A percentile compares a stretch with the other conserved stretches of the same genome.
Conservation (phyloP, 257 asterid species). For the Gynochthodes officinalis region DNA sequence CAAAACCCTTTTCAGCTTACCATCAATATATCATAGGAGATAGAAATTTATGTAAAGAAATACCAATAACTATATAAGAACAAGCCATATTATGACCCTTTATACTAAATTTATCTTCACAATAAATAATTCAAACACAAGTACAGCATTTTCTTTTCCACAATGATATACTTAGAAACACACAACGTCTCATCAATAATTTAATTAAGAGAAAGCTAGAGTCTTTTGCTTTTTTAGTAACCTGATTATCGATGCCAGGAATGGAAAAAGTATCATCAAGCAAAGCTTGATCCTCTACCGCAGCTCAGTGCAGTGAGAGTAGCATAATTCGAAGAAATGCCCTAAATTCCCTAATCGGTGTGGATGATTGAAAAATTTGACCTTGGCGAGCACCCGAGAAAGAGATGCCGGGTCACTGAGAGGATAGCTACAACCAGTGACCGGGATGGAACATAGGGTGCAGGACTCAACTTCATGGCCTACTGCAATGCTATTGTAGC, state of each 20-base stretch:
- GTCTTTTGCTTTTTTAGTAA: not conserved
- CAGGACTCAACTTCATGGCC: too few relatives aligned
- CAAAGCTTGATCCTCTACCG: slow-evolving; percentile 3
- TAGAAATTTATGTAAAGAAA: too few relatives aligned
- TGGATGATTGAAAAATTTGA: too few relatives aligned
- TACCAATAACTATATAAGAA: not conserved
- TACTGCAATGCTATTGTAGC: too few relatives aligned
- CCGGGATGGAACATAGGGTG: too few relatives aligned
- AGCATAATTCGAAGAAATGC: not conserved
- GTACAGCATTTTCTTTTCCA: not conserved
- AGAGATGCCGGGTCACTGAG: too few relatives aligned
- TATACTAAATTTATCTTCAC: not conserved
- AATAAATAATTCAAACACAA: not conserved
- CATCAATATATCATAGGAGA: too few relatives aligned
- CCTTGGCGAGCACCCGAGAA: too few relatives aligned
- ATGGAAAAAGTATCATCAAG: not conserved
- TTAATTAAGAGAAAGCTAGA: not conserved
- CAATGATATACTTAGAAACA: not conserved
- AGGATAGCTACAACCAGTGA: too few relatives aligned
- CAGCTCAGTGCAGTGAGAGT: not conserved
- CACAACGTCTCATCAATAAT: not conserved
- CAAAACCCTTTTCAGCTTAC: not conserved
- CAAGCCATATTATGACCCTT: not conserved
- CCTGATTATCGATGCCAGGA: not conserved
- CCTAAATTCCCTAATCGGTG: too few relatives aligned